phyloP scores from a whole-genome alignment of 75 land plant genomes.

The Cryptomeria japonica region DNA sequence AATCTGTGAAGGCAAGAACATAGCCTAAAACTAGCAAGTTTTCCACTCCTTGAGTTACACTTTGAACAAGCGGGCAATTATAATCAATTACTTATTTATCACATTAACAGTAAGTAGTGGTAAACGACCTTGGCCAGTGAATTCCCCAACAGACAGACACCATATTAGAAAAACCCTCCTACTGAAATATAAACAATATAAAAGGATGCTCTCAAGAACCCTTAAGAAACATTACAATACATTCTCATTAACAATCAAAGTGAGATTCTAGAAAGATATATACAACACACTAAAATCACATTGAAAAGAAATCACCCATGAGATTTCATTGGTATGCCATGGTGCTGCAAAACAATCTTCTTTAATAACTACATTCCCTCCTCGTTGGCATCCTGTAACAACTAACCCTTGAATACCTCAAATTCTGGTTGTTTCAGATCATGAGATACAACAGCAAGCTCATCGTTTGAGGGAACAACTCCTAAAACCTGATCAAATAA shows the following conservation, averaged over 20 bases:
- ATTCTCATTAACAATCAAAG: too few species aligned
- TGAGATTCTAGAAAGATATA: too few species aligned
- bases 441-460: background rate
- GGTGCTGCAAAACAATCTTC: background rate
- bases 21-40: background rate
- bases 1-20: background rate
- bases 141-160: background rate
- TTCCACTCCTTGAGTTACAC: background rate
- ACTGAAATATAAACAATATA: slow-evolving; percentile 6
- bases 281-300: background rate
- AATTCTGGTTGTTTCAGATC: background rate
- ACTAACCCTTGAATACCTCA: background rate
- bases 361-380: background rate
- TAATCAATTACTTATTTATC: background rate
- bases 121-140: background rate
- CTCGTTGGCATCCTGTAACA: background rate
- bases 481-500: too few species aligned
- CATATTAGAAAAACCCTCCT: background rate
- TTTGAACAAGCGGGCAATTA: background rate
- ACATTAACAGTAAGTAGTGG: background rate
- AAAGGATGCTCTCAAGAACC: background rate
- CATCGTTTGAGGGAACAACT: too few species aligned
- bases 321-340: background rate
- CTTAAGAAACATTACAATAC: too few species aligned
- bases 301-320: background rate